A percentile compares a stretch with the other conserved stretches of the same genome.
These are phyloP conservation scores for Leucocoprinus sp. DNA, from an alignment of 768 basidiomycete species.

Conservation along the genomic window DNA sequence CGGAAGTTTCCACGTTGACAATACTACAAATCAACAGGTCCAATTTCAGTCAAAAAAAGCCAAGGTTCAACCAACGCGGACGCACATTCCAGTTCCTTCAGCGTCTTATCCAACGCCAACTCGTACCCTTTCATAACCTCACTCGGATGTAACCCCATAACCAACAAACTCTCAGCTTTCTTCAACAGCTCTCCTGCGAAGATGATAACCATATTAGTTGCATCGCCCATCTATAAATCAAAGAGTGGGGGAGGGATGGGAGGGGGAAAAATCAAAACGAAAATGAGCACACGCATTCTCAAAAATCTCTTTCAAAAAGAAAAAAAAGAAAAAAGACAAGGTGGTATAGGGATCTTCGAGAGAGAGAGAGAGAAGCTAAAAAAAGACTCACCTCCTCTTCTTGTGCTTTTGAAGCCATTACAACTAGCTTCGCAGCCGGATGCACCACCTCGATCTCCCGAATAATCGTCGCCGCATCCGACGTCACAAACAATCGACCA, in stretches of 20 bases:
- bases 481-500: constrained; percentile 92
- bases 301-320: background rate
- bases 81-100: constrained; percentile 87
- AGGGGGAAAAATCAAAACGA: too few species aligned
- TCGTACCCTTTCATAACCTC: constrained; percentile 96
- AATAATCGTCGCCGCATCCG: constrained; percentile 98
- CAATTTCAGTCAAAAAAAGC: background rate
- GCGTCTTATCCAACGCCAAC: constrained; percentile 74
- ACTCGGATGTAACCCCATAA: constrained; percentile 96
- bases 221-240: constrained; percentile 83
- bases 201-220: constrained; percentile 93
- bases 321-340: background rate
- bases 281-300: background rate
- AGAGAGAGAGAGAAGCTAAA: background rate
- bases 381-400: constrained; percentile 69
- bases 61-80: constrained; percentile 16
- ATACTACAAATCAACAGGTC: constrained; percentile 34
- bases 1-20: constrained; percentile 63
- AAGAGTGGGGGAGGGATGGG: too few species aligned
- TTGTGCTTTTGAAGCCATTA: constrained; percentile 96
- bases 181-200: constrained; percentile 93
- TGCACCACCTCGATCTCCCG: constrained; percentile 97
- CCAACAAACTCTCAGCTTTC: constrained; percentile 82
- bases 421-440: constrained; percentile 97
- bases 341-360: background rate